Evolutionary conservation across 345 rosid species (phyloP), one percentile per base, ranked within the genome.

Genomic region (Sisymbrium altissimum): DNA sequence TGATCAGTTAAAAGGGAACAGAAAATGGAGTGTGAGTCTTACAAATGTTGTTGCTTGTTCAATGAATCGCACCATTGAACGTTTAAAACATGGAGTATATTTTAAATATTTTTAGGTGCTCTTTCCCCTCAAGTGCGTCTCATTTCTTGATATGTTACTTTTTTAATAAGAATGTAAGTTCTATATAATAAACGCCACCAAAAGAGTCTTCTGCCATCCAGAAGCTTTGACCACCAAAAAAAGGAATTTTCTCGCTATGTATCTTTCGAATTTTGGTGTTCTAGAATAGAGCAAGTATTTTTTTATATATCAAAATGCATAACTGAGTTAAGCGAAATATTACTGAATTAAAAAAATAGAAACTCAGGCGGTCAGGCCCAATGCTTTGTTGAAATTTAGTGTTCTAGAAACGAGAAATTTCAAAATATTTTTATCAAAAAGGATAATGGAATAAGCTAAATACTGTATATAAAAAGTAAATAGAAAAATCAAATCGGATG

Each of bases 31-130:
- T 50, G 36, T 48, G 46, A 21, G 53, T 36, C 7, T 2, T 21
- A 52, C 17, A 53, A 53, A 67, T 53, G 53, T 40, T 53, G 40
- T 68, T 66, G 61, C 53, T 38, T 55, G n/a, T 69, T 30, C 55
- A 43, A 19, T 14, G 65, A 57, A 43, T 25, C 44, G n/a, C 29
- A 54, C 19, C 40, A 29, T 25, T 27, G 12, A 62, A 43, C 10
- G 54, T 64, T 43, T 15, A 10, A 62, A 63, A 27, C 49, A 12
- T 36, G 23, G 2, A 15, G 7, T 9, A 23, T 21, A 14, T 40
- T 61, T 50, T 40, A 1, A 25, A 40, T 40, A 40, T 25, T 14
- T 40, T 62, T 23, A n/a, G 15, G 43, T 9, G 54, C 21, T n/a
- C 4, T 30, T 30, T 3, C 25, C 25, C 3, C 25, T 23, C 25